phyloP scores from a whole-genome alignment of 106 monocot species.

The Phalaenopsis aphrodite region DNA sequence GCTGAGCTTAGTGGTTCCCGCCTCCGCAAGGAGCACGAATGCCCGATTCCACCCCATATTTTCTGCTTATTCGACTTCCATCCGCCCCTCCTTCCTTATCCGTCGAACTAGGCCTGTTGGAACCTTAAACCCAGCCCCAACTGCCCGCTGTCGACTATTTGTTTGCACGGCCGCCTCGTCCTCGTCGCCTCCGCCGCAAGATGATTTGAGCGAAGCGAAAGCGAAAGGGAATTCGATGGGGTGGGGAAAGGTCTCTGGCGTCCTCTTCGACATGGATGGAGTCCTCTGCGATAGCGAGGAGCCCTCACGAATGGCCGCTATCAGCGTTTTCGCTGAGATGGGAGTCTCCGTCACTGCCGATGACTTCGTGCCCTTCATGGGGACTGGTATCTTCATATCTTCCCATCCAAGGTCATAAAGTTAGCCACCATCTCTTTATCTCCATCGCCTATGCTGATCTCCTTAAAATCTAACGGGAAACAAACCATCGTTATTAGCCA shows the following conservation, averaged over 20 bases:
- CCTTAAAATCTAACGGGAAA: too few species aligned
- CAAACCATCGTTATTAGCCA: not conserved
- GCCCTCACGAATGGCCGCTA: constrained; percentile 70
- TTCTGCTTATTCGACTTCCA: not conserved
- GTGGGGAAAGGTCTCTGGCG: constrained; percentile 86
- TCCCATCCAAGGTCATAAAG: not conserved
- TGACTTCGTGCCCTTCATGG: constrained; percentile 95
- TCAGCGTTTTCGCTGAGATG: constrained; percentile 87
- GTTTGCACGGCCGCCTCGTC: constrained; percentile 1
- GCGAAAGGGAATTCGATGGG: constrained; percentile 1
- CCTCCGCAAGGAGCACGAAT: not conserved
- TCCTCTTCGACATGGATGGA: constrained; percentile 98
- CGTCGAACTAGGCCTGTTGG: not conserved
- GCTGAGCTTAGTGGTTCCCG: not conserved
- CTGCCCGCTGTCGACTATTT: constrained; percentile 1
- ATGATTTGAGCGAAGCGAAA: not conserved
- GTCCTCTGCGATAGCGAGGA: constrained; percentile 97
- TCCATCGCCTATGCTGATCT: too few species aligned
- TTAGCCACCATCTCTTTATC: too few species aligned
- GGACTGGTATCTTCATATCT: constrained; percentile 49
- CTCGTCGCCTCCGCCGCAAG: constrained; percentile 26
- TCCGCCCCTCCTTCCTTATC: not conserved
- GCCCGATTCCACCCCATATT: not conserved
- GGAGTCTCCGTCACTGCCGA: constrained; percentile 75
- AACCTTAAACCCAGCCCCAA: constrained; percentile 13